Evolutionary conservation across 306 rosid species (phyloP).

Genomic region (Citrullus amarus): DNA sequence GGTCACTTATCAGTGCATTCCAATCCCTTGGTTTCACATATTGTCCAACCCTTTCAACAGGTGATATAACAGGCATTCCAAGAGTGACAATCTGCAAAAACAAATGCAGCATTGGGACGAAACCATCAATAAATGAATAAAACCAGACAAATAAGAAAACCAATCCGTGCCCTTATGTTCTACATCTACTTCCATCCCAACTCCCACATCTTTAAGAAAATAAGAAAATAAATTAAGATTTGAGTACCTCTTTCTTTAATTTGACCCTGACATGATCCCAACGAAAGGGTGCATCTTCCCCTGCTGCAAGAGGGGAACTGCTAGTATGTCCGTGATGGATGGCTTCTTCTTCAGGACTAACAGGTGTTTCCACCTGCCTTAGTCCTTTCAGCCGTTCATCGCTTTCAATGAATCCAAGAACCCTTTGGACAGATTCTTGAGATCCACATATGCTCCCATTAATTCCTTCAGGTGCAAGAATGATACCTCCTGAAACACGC

Average conservation of each 20-base stretch:
- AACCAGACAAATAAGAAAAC: background rate
- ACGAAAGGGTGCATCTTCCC: slow-evolving; percentile 82
- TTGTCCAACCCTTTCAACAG: slow-evolving; percentile 69
- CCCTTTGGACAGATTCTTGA: slow-evolving; percentile 59
- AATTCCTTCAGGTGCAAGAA: slow-evolving; percentile 86
- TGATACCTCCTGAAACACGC: slow-evolving; percentile 93
- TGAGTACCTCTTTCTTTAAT: slow-evolving; percentile 77
- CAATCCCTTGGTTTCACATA: slow-evolving; percentile 71
- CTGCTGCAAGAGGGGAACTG: slow-evolving; percentile 85
- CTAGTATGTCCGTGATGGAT: slow-evolving; percentile 70
- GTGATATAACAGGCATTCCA: slow-evolving; percentile 75
- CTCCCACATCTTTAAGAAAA: background rate
- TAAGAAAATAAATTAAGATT: background rate
- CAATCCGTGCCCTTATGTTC: background rate
- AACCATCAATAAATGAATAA: background rate
- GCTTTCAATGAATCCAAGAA: slow-evolving; percentile 55
- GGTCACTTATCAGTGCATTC: slow-evolving; percentile 73
- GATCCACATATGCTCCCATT: slow-evolving; percentile 91
- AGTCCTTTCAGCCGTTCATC: slow-evolving; percentile 50
- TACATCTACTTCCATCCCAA: background rate
- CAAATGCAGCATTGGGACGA: background rate
- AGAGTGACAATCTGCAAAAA: slow-evolving; percentile 73
- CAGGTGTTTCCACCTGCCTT: slow-evolving; percentile 71
- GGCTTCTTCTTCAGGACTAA: slow-evolving; percentile 91
- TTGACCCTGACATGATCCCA: slow-evolving; percentile 99